phyloP scores from a whole-genome alignment of 305 asterid species.

The Solanum aculeatissimum region DNA sequence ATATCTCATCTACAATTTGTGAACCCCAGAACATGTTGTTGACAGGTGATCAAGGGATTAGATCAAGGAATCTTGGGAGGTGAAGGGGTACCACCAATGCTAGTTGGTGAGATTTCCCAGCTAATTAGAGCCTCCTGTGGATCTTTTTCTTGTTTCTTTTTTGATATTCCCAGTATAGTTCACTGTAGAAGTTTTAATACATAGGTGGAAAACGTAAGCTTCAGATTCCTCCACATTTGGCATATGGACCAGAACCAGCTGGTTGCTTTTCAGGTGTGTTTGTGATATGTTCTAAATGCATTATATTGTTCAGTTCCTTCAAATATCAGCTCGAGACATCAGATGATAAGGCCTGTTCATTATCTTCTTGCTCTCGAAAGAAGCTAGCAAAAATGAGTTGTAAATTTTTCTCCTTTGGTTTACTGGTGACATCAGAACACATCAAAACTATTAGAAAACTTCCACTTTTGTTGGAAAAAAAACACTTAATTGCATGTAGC shows the following conservation, averaged over 20 bases:
- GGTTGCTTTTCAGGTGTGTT: slow-evolving; percentile 81
- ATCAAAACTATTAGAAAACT: neutral
- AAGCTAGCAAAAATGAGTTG: neutral
- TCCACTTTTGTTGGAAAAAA: neutral
- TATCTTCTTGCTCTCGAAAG: neutral
- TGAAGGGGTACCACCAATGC: slow-evolving; percentile 89
- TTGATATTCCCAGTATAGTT: neutral
- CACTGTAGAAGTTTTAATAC: neutral
- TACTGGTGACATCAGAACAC: neutral
- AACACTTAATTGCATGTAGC: neutral
- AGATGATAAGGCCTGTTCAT: neutral
- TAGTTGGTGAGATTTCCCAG: slow-evolving; percentile 39
- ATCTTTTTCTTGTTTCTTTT: neutral
- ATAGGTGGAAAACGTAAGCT: slow-evolving; percentile 84
- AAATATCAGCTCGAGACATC: neutral
- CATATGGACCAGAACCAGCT: slow-evolving; percentile 93
- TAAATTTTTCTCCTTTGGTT: neutral
- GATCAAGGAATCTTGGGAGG: slow-evolving; percentile 90
- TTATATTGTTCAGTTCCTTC: neutral
- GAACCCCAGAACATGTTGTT: neutral
- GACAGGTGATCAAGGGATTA: slow-evolving; percentile 73
- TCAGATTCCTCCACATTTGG: slow-evolving; percentile 70
- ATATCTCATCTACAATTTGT: neutral
- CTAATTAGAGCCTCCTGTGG: neutral
- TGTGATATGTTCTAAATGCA: neutral